These are phyloP conservation scores for Cichorium intybus DNA, from an alignment of 140 eudicot species.

Conservation along the genomic window DNA sequence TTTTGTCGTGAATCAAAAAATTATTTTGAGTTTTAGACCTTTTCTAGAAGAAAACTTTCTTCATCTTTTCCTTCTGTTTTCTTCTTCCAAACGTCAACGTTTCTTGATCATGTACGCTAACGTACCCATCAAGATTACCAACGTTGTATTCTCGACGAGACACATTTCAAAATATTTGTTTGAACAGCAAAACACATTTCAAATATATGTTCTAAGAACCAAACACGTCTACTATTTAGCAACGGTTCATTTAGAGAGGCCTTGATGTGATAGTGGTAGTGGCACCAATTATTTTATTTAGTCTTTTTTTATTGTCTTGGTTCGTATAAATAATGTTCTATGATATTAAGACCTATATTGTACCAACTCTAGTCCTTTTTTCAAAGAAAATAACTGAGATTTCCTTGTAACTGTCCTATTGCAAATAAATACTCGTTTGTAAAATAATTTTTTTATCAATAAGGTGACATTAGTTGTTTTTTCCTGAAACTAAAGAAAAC, in stretches of 20 bases:
- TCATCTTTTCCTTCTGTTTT: slow-evolving; percentile 4
- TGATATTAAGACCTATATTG: too few species aligned
- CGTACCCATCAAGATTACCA: slow-evolving; percentile 3
- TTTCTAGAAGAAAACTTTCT: slow-evolving; percentile 1
- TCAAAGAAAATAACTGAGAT: too few species aligned
- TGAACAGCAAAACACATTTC: background rate
- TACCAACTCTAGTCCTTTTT: too few species aligned
- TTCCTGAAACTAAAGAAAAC: too few species aligned
- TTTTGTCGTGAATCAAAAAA: slow-evolving; percentile 2
- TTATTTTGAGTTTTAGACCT: background rate
- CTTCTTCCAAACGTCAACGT: background rate
- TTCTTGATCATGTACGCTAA: slow-evolving; percentile 4
- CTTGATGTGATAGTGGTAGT: too few species aligned
- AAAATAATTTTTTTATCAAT: too few species aligned
- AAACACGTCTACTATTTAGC: slow-evolving; percentile 1
- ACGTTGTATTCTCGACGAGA: background rate
- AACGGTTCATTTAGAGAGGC: background rate
- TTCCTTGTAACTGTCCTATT: too few species aligned
- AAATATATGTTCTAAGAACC: background rate
- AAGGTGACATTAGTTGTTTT: too few species aligned
- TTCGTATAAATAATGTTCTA: too few species aligned
- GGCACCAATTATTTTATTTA: too few species aligned
- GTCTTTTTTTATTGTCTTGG: too few species aligned
- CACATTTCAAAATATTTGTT: background rate
- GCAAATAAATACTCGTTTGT: too few species aligned